A percentile compares a stretch with the other conserved stretches of the same genome.
phyloP scores from a whole-genome alignment of 768 basidiomycete genomes.

The Boletus reticulatus region DNA sequence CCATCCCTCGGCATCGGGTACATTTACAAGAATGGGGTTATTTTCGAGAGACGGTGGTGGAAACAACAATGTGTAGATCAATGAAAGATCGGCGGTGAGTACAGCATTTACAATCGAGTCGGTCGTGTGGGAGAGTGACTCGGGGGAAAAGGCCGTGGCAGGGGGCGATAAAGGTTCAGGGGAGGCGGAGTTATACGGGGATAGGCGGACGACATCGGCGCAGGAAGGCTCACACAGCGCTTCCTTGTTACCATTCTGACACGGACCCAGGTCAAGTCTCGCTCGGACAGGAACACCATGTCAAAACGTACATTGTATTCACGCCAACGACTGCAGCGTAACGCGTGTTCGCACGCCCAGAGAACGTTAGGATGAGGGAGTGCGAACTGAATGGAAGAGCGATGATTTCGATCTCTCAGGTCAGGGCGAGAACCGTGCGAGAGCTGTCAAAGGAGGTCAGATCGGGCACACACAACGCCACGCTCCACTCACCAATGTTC shows the following conservation, averaged over 20 bases:
- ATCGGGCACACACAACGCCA: conserved; percentile 2
- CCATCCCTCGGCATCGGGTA: conserved; percentile 67
- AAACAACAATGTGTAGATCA: conserved; percentile 57
- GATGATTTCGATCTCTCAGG: conserved; percentile 66
- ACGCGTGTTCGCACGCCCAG: conserved; percentile 66
- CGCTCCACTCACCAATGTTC: conserved; percentile 51
- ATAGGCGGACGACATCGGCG: conserved; percentile 24
- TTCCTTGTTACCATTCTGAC: conserved; percentile 33
- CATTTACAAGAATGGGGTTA: conserved; percentile 59
- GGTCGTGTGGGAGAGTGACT: conserved; percentile 43
- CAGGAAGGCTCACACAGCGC: conserved; percentile 24
- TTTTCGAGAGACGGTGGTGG: conserved; percentile 40
- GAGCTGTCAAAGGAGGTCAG: conserved; percentile 34
- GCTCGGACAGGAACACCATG: neutral
- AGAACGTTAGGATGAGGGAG: conserved; percentile 59
- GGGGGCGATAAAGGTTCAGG: conserved; percentile 30
- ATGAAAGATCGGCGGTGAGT: conserved; percentile 45
- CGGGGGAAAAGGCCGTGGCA: conserved; percentile 34
- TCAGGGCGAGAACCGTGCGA: conserved; percentile 72
- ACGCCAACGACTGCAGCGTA: conserved; percentile 59
- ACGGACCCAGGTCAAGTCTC: neutral
- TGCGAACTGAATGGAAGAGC: conserved; percentile 70
- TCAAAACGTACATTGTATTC: conserved; percentile 50
- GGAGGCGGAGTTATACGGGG: conserved; percentile 22
- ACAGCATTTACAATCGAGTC: conserved; percentile 56